Evolutionary conservation across 768 basidiomycete species (phyloP).

Genomic region (Fomitopsis pulvina): DNA sequence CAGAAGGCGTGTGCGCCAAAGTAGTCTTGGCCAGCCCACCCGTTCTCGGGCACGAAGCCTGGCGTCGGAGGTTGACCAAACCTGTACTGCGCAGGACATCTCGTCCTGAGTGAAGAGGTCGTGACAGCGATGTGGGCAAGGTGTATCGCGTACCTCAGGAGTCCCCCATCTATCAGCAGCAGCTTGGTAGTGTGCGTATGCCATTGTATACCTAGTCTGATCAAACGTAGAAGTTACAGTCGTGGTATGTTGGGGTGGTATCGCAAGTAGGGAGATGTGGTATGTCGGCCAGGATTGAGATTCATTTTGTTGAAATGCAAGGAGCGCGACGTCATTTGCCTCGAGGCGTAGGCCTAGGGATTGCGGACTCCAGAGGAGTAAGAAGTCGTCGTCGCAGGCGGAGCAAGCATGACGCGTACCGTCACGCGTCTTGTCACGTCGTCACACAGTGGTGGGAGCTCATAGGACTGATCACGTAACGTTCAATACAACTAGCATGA

Average conservation of each 20-base stretch:
- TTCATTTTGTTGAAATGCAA: neutral
- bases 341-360: neutral
- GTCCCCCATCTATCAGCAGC: slow-evolving; percentile 1
- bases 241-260: no score
- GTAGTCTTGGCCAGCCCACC: slow-evolving; percentile 56
- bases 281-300: neutral
- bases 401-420: neutral
- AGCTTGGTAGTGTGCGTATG: slow-evolving; percentile 3
- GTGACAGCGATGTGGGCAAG: neutral
- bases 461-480: no score
- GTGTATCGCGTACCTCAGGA: neutral
- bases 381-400: neutral
- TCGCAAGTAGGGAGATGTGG: no score
- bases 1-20: slow-evolving; percentile 55
- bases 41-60: slow-evolving; percentile 38
- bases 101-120: neutral
- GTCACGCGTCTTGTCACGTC: neutral
- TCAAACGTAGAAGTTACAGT: no score
- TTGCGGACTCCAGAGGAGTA: neutral
- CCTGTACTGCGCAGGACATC: slow-evolving; percentile 16
- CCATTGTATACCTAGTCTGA: no score
- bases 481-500: slow-evolving; percentile 6
- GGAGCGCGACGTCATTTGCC: neutral
- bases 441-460: neutral
- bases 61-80: slow-evolving; percentile 30